phyloP scores from a whole-genome alignment of 768 basidiomycete genomes.

The Russula virescens region DNA sequence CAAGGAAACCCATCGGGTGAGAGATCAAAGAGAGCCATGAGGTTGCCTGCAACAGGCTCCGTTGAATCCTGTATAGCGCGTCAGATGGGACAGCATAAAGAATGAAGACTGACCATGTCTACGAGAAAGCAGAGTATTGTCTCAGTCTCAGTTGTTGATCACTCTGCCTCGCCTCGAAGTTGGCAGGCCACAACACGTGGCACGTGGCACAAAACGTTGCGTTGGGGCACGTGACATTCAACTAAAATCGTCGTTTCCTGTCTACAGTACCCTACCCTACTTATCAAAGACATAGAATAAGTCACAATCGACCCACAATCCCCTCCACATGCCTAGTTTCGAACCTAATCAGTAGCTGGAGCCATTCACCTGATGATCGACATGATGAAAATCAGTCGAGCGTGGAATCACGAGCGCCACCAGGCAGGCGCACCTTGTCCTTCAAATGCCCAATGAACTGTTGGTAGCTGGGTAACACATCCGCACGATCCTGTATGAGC shows the following conservation, averaged over 20 bases:
- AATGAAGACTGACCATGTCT: constrained; percentile 9
- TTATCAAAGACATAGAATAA: constrained; percentile 18
- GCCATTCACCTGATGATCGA: constrained; percentile 24
- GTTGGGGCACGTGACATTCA: background rate
- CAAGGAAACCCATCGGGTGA: constrained; percentile 52
- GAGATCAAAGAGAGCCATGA: constrained; percentile 43
- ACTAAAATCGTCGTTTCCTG: background rate
- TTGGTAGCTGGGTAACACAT: constrained; percentile 91
- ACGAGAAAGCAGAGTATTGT: background rate
- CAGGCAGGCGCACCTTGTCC: constrained; percentile 59
- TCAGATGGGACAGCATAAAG: background rate
- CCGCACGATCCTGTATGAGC: constrained; percentile 93
- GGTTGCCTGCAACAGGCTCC: constrained; percentile 6
- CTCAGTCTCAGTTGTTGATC: no score
- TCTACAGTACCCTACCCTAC: constrained; percentile 14
- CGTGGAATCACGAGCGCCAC: background rate
- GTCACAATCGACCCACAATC: background rate
- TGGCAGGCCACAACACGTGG: background rate
- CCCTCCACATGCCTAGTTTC: background rate
- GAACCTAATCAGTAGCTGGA: constrained; percentile 21
- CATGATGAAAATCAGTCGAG: constrained; percentile 4
- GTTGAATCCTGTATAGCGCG: constrained; percentile 7
- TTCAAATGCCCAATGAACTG: constrained; percentile 88
- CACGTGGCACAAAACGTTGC: background rate
- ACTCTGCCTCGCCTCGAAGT: no score